Evolutionary conservation across 768 basidiomycete species (phyloP), one percentile per base, ranked within the genome.

Genomic region (Galerina sulciceps): DNA sequence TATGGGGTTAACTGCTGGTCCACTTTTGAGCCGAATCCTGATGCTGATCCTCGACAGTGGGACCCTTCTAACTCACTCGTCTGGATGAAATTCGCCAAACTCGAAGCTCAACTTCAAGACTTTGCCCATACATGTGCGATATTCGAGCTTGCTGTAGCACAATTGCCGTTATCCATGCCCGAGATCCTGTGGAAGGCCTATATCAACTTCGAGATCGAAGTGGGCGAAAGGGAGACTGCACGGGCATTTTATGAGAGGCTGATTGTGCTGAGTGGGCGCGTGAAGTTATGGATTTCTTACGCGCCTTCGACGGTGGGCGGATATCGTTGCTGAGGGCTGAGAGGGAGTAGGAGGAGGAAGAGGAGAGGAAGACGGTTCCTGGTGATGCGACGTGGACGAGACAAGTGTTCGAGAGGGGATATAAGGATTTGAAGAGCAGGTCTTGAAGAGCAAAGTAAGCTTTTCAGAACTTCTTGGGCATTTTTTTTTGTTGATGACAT

Each of bases 251-350:
- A 97, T 71, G 96, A 98, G 76, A 85, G 95, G 17, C 82, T 98
- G 17, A 81, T 97, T 47, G 76, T 84, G 35, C 79, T 91, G 48
- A 96, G 94, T 62, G 93, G 93, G 3, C 96, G 98, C 69, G 91
- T 94, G 75, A 98, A 98, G 75, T 94, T 96, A n/a, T 99, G 95
- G 94, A 93, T 97, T 55, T 88, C 94, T 52, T 99, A 90, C 72
- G 96, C 96, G 0, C 81, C 65, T 97, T 98, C 66, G 96, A 99
- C 73, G 90, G 87, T 5, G 89, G 89, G 66, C 46, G 50, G 4
- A 56, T 57, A 14, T 55, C 59, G 10, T 38, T 60, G 36, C 55
- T 55, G 43, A 60, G 59, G 15, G 49, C 54, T 13, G 94, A 96
- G 2, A 94, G 97, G 71, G 77, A 93, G 13, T 90, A 90, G 11